phyloP scores from a whole-genome alignment of 1,284 basidiomycete species.

The Malassezia caprae region DNA sequence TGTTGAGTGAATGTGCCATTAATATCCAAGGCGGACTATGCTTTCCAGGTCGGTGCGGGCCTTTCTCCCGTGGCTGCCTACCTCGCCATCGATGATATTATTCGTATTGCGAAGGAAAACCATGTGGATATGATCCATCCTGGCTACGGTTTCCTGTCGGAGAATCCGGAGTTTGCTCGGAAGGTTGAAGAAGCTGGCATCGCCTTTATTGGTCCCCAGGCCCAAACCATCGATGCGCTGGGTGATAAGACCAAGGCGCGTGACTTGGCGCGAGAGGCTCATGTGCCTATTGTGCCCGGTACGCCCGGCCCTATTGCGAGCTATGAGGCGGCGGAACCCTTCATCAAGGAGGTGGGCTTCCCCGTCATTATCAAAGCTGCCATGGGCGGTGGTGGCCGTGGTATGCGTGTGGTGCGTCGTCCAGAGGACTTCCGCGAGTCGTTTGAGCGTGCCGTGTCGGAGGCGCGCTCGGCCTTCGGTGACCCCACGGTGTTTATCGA shows the following conservation, averaged over 20 bases:
- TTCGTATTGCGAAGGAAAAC: slow-evolving; percentile 61
- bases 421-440: slow-evolving; percentile 78
- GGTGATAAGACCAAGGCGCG: slow-evolving; percentile 96
- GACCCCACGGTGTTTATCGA: slow-evolving; percentile 98
- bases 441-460: slow-evolving; percentile 85
- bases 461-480: slow-evolving; percentile 91
- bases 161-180: slow-evolving; percentile 88
- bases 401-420: slow-evolving; percentile 94
- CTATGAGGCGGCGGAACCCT: slow-evolving; percentile 72
- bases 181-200: slow-evolving; percentile 96
- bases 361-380: slow-evolving; percentile 91
- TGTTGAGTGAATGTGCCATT: not conserved
- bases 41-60: slow-evolving; percentile 93
- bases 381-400: slow-evolving; percentile 95
- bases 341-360: slow-evolving; percentile 91
- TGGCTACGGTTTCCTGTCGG: slow-evolving; percentile 85
- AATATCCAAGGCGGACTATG: slow-evolving; percentile 72
- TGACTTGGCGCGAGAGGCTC: slow-evolving; percentile 39
- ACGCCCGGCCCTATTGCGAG: slow-evolving; percentile 82
- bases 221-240: slow-evolving; percentile 91
- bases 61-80: slow-evolving; percentile 92
- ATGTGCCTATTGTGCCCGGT: slow-evolving; percentile 90
- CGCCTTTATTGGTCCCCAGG: slow-evolving; percentile 89
- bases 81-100: slow-evolving; percentile 93
- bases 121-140: slow-evolving; percentile 96